phyloP scores from a whole-genome alignment of 441 rosid genomes.

The Erysimum cheiri region DNA sequence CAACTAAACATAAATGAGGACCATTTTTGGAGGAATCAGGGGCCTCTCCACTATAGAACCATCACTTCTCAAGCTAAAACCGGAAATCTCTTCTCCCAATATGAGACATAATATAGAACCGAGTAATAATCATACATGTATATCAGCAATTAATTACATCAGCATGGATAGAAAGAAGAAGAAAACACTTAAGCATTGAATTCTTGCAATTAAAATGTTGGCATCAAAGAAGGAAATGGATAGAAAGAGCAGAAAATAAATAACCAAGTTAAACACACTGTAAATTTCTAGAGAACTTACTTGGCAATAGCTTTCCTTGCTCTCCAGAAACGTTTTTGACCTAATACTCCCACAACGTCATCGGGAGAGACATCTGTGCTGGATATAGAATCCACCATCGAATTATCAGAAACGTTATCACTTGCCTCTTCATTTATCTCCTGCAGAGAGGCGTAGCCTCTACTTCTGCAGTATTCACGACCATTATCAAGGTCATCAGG shows the following conservation, averaged over 20 bases:
- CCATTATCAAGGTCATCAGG: slow-evolving; percentile 49
- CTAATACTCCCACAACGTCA: slow-evolving; percentile 79
- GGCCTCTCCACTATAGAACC: slow-evolving; percentile 46
- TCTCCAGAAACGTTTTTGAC: slow-evolving; percentile 91
- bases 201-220: slow-evolving; percentile 2
- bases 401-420: slow-evolving; percentile 58
- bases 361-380: slow-evolving; percentile 71
- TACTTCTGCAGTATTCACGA: slow-evolving; percentile 42
- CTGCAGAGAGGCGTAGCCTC: slow-evolving; percentile 39
- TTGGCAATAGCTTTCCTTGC: slow-evolving; percentile 84
- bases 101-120: slow-evolving; percentile 41
- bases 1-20: slow-evolving; percentile 44
- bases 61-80: slow-evolving; percentile 44
- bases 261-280: neutral
- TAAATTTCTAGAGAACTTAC: slow-evolving; percentile 57
- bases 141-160: slow-evolving; percentile 27
- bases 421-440: slow-evolving; percentile 55
- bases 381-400: slow-evolving; percentile 67
- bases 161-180: no score
- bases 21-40: slow-evolving; percentile 46
- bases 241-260: neutral
- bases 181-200: neutral
- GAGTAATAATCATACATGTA: slow-evolving; percentile 26
- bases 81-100: slow-evolving; percentile 38
- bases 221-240: slow-evolving; percentile 21